Evolutionary conservation across 495 filamentous ascomycete genomes (phyloP), one percentile per base, ranked within the genome.

Genomic region (Lineolata rhizophorae): DNA sequence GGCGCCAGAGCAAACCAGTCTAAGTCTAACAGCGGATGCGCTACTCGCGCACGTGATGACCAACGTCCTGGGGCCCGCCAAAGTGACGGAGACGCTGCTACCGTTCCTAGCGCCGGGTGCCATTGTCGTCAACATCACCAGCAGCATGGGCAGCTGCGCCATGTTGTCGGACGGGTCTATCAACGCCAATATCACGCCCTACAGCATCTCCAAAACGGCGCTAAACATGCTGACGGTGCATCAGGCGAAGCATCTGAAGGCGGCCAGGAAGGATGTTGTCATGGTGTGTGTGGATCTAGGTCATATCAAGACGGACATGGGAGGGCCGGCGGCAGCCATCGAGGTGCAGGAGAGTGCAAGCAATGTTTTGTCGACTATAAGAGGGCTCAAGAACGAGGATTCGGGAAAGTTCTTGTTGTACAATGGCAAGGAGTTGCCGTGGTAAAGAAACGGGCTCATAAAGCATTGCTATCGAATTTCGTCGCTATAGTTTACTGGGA

Each of bases 11-110:
- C 50, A 60, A 34, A 54, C 41, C 16, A 44, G 44, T n/a, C 35
- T 58, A 4, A 40, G 32, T 2, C 46, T 64, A 2, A 45, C 44
- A 5, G 41, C 50, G 1, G 52, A 51, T 3, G 42, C 48, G 11
- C 30, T 64, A 8, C 29, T 38, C 13, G 40, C 30, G 11, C 41
- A 44, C 20, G 40, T 44, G 37, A 24, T 37, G 13, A 35, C 28
- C 2, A 44, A 44, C 29, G 41, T 44, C 10, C 38, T 44, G 2
- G 41, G 41, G 1, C 41, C 41, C 12, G 41, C 41, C 1, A 44
- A 44, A 30, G 38, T 44, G 18, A 38, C 40, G 1, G 37, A 44
- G 25, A 37, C 38, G 17, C 38, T 44, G 1, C 22, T 13, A 14
- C 19, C 29, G 13, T 37, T 38, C 20, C 24, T 44, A 5, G 38